phyloP scores from a whole-genome alignment of 352 stramenopile species.

The Paralagenidium karlingii region DNA sequence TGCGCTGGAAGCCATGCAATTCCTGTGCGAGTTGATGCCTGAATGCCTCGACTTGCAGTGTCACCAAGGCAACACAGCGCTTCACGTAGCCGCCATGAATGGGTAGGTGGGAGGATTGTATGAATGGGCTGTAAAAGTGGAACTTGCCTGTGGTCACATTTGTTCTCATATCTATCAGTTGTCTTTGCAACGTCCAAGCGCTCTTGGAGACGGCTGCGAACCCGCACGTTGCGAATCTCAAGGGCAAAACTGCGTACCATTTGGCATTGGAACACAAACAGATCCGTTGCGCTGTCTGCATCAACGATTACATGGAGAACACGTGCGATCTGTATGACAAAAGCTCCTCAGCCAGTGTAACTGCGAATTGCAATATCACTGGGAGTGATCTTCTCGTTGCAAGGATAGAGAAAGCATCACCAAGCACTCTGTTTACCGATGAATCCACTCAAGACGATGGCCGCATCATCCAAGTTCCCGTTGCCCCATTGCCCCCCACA shows the following conservation, averaged over 20 bases:
- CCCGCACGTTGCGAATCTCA: conserved; percentile 22
- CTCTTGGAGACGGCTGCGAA: conserved; percentile 47
- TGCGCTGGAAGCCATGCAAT: conserved; percentile 26
- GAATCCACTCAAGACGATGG: background rate
- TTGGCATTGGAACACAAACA: conserved; percentile 41
- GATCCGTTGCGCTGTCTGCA: conserved; percentile 29
- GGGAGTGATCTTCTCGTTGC: background rate
- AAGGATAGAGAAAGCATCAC: background rate
- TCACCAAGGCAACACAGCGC: conserved; percentile 36
- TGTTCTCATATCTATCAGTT: background rate
- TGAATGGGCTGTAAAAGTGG: background rate
- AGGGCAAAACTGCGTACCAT: conserved; percentile 31
- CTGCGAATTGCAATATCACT: background rate
- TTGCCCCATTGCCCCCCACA: background rate
- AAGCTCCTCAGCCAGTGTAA: too few species aligned
- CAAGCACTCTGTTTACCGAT: background rate
- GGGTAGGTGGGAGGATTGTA: conserved; percentile 26
- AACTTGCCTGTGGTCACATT: too few species aligned
- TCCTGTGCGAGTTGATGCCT: conserved; percentile 32
- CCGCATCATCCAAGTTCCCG: background rate
- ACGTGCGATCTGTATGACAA: conserved; percentile 11
- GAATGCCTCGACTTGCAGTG: conserved; percentile 36
- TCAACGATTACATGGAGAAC: conserved; percentile 41
- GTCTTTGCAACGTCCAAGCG: conserved; percentile 24
- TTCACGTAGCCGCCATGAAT: conserved; percentile 47